Evolutionary conservation across 768 basidiomycete genomes (phyloP).

Genomic region (Omphalotus guepiniiformis): DNA sequence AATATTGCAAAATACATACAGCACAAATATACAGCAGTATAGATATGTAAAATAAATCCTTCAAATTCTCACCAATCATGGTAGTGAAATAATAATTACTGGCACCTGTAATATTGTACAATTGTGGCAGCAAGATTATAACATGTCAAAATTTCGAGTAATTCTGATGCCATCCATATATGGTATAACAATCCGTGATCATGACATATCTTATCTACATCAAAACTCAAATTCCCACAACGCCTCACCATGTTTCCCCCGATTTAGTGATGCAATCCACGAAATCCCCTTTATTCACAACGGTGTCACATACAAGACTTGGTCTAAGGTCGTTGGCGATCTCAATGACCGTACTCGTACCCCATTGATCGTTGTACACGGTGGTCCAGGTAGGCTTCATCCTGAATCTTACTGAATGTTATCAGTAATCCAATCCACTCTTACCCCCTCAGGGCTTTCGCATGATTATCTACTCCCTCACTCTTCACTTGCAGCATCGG

Average conservation of each 20-base stretch:
- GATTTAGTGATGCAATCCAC: neutral
- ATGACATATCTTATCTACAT: too few relatives aligned
- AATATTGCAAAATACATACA: neutral
- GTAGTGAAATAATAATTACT: too few relatives aligned
- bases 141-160: too few relatives aligned
- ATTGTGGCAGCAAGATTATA: too few relatives aligned
- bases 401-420: neutral
- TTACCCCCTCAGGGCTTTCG: constrained; percentile 11
- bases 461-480: constrained; percentile 3
- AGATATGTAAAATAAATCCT: too few relatives aligned
- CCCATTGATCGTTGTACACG: constrained; percentile 42
- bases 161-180: too few relatives aligned
- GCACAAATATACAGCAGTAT: neutral
- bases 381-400: constrained; percentile 35
- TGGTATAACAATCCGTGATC: too few relatives aligned
- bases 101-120: too few relatives aligned
- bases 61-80: too few relatives aligned
- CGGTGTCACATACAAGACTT: constrained; percentile 1
- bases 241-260: too few relatives aligned
- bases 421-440: neutral
- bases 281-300: neutral
- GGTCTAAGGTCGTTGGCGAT: neutral
- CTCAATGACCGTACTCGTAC: neutral
- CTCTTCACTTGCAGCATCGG: constrained; percentile 10
- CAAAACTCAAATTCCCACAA: too few relatives aligned